Percentiles rank a stretch among this genome's conserved stretches.
phyloP scores from a whole-genome alignment of 495 filamentous ascomycete species.

The Podospora appendiculata region DNA sequence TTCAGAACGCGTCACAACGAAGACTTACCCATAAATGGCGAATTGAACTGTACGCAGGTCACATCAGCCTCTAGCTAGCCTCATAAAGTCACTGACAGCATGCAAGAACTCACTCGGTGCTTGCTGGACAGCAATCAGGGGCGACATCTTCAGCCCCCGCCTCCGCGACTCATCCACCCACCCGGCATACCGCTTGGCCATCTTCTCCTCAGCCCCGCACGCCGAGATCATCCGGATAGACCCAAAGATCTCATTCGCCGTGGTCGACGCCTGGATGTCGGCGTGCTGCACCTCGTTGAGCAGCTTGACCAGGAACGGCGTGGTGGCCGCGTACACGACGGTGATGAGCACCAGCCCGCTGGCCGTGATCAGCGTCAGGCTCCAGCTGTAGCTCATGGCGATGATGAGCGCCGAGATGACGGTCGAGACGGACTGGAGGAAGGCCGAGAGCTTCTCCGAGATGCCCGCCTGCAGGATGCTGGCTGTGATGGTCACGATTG shows the following conservation, averaged over 20 bases:
- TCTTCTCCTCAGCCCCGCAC: constrained; percentile 52
- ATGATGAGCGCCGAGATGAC: constrained; percentile 44
- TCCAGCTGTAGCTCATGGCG: constrained; percentile 50
- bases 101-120: constrained; percentile 25
- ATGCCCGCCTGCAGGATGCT: constrained; percentile 61
- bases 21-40: constrained; percentile 32
- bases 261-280: constrained; percentile 51
- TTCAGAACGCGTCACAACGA: too few species aligned
- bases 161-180: constrained; percentile 52
- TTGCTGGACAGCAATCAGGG: constrained; percentile 39
- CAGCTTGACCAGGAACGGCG: constrained; percentile 51
- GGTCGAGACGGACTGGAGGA: constrained; percentile 47
- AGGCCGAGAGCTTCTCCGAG: constrained; percentile 50
- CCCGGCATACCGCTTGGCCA: constrained; percentile 41
- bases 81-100: not conserved
- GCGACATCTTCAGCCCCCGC: constrained; percentile 44
- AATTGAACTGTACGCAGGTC: constrained; percentile 27
- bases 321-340: constrained; percentile 44
- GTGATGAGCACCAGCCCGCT: constrained; percentile 49
- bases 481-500: constrained; percentile 55
- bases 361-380: constrained; percentile 48
- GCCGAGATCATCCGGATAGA: constrained; percentile 55
- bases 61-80: not conserved
- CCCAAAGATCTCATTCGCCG: constrained; percentile 51
- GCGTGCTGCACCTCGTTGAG: constrained; percentile 47